Percentiles rank a stretch among this genome's conserved stretches.
Evolutionary conservation across 352 stramenopile species (phyloP).

Genomic region (Globisporangium ultimum): DNA sequence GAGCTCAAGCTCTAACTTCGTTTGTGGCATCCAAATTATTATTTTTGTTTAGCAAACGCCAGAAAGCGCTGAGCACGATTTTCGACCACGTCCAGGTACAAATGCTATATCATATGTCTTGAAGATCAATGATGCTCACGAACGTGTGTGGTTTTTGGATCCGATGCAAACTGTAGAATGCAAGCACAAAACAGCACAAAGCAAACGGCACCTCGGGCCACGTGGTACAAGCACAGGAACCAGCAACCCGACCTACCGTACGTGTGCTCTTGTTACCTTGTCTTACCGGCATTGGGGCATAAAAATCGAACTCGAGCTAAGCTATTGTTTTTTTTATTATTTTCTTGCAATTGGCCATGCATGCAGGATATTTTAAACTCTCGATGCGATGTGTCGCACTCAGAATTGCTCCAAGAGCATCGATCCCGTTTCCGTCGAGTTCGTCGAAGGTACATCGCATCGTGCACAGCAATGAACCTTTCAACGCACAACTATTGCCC

Average conservation of each 20-base stretch:
- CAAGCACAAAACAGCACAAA: too few relatives aligned
- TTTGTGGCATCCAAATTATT: too few relatives aligned
- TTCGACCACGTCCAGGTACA: constrained; percentile 6
- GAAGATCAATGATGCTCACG: neutral
- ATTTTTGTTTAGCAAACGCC: constrained; percentile 6
- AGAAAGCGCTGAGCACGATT: constrained; percentile 12
- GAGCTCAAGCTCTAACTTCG: too few relatives aligned
- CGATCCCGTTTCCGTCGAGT: constrained; percentile 52
- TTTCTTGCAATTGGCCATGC: neutral
- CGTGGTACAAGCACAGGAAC: too few relatives aligned
- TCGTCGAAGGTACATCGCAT: constrained; percentile 34
- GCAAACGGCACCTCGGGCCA: too few relatives aligned
- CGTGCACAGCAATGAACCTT: neutral
- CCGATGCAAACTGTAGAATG: too few relatives aligned
- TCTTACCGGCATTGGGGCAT: too few relatives aligned
- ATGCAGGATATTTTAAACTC: constrained; percentile 70
- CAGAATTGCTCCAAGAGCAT: constrained; percentile 65
- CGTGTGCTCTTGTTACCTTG: too few relatives aligned
- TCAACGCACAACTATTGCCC: neutral
- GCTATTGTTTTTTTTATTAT: neutral
- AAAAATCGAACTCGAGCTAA: too few relatives aligned
- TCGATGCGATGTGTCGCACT: constrained; percentile 49
- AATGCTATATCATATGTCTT: neutral
- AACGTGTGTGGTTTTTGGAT: too few relatives aligned
- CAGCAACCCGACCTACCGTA: too few relatives aligned